Percentiles rank a stretch among this genome's conserved stretches.
Conservation (phyloP, 73 alveolate species). For the Tetrahymena thermophila region DNA sequence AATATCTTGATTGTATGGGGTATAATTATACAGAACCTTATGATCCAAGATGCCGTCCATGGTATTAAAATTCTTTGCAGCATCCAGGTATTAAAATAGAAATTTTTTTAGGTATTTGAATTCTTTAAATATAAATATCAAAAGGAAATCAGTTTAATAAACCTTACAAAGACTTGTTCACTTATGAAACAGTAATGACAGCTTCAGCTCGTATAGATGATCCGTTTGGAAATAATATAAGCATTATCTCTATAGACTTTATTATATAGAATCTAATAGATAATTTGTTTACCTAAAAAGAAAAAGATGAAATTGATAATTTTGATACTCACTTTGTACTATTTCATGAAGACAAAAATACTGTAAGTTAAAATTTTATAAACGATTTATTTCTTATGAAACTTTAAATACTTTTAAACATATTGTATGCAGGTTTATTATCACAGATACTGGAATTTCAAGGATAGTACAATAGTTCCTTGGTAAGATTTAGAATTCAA, state of each 20-base stretch:
- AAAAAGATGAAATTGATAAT: background rate
- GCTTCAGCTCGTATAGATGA: background rate
- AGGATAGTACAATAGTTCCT: background rate
- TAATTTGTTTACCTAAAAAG: background rate
- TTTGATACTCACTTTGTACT: background rate
- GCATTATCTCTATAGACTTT: background rate
- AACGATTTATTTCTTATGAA: no score
- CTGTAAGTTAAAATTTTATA: background rate
- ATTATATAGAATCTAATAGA: no score
- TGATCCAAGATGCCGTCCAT: background rate
- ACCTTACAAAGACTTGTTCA: background rate
- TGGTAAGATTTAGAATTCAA: background rate
- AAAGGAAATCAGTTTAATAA: background rate
- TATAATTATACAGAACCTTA: background rate
- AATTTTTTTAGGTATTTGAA: no score
- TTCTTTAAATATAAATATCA: no score
- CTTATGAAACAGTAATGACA: background rate
- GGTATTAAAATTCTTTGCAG: background rate
- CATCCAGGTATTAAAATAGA: background rate
- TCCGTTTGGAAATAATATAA: background rate
- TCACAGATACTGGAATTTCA: background rate
- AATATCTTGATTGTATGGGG: background rate
- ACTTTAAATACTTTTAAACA: no score
- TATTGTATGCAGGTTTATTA: background rate
- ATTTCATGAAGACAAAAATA: background rate